A percentile compares a stretch with the other conserved stretches of the same genome.
Conservation (phyloP, 306 rosid genomes). For the Prunus fruticosa region DNA sequence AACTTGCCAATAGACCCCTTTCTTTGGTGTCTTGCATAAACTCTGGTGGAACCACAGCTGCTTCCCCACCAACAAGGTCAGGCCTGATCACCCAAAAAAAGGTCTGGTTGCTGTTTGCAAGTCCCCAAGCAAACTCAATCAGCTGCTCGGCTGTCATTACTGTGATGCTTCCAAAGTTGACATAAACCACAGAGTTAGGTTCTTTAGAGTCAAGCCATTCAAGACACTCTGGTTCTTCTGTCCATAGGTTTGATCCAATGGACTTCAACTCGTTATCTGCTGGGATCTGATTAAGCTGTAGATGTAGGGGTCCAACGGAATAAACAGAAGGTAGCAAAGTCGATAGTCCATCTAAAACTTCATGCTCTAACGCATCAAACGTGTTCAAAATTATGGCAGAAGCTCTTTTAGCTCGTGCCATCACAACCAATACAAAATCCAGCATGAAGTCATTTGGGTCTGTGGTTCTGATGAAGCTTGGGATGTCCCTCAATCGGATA, state of each 20-base stretch:
- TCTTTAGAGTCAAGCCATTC: constrained; percentile 50
- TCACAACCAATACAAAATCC: neutral
- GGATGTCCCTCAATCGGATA: constrained; percentile 49
- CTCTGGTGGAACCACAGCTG: constrained; percentile 31
- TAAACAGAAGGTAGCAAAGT: constrained; percentile 41
- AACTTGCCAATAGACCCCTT: constrained; percentile 39
- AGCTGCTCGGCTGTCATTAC: constrained; percentile 51
- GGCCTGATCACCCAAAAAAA: constrained; percentile 65
- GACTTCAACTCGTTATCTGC: constrained; percentile 3
- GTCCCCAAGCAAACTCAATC: constrained; percentile 73
- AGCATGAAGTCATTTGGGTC: constrained; percentile 41
- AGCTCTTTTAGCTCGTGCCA: constrained; percentile 32
- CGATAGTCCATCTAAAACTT: constrained; percentile 30
- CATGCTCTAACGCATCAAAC: constrained; percentile 41
- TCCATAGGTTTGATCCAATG: constrained; percentile 64
- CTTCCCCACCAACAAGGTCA: constrained; percentile 43
- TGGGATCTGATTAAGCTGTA: constrained; percentile 16
- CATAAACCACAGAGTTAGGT: constrained; percentile 17
- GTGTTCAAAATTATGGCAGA: constrained; percentile 60
- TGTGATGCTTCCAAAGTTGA: constrained; percentile 42
- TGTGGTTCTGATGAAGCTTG: constrained; percentile 53
- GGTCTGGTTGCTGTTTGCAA: constrained; percentile 36
- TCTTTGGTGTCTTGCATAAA: constrained; percentile 31
- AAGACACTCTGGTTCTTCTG: constrained; percentile 47
- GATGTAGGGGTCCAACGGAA: constrained; percentile 56